A percentile compares a stretch with the other conserved stretches of the same genome.
Evolutionary conservation across 805 yeast genomes (phyloP).

Genomic region (Candida broadrunensis): DNA sequence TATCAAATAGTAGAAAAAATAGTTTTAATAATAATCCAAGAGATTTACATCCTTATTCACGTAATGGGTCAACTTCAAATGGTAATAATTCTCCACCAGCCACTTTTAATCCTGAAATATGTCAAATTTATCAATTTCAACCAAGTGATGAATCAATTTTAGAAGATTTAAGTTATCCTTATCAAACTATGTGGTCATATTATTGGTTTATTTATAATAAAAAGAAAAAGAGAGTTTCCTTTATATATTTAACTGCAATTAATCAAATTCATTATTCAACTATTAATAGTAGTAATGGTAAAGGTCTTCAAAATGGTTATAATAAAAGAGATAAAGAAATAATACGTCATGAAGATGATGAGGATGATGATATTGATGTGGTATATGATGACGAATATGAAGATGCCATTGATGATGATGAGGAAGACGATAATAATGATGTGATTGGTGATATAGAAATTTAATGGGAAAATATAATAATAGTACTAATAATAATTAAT

Average conservation of each 20-base stretch:
- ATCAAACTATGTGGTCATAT: conserved; percentile 62
- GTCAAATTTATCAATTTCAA: conserved; percentile 62
- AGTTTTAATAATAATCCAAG: conserved; percentile 14
- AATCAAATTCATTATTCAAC: conserved; percentile 37
- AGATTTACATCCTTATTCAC: conserved; percentile 1
- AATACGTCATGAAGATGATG: conserved; percentile 15
- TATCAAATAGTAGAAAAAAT: conserved; percentile 18
- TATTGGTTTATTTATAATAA: conserved; percentile 93
- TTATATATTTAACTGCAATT: conserved; percentile 62
- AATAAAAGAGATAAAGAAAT: conserved; percentile 10
- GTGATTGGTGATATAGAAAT: conserved; percentile 39
- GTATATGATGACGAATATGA: conserved; percentile 26
- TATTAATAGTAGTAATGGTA: conserved; percentile 20
- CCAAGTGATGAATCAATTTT: conserved; percentile 58
- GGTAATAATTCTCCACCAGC: conserved; percentile 13
- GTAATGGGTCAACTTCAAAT: conserved; percentile 5
- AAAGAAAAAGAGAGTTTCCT: conserved; percentile 87
- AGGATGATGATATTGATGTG: conserved; percentile 21
- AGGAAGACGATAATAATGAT: conserved; percentile 21
- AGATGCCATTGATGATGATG: conserved; percentile 18
- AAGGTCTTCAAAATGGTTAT: conserved; percentile 8
- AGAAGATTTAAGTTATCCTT: conserved; percentile 53
- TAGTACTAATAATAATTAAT: too few relatives aligned
- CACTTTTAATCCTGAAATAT: conserved; percentile 32
- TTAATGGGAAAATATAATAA: too few relatives aligned